These are phyloP conservation scores for Globisporangium orthogonon DNA, from an alignment of 352 stramenopile species.

Conservation along the genomic window DNA sequence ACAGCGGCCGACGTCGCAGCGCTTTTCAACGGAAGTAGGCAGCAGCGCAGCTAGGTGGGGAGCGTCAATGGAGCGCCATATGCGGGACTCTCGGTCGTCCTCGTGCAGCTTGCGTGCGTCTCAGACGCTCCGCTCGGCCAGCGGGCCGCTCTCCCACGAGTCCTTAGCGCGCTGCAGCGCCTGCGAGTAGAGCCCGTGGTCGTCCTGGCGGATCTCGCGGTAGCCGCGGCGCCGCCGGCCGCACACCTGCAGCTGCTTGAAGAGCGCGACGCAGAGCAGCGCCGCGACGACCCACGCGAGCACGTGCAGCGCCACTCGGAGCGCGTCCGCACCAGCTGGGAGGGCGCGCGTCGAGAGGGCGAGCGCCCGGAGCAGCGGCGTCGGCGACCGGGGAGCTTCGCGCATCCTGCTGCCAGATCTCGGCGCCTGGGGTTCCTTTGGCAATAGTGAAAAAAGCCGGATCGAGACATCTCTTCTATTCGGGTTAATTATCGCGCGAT, in stretches of 20 bases:
- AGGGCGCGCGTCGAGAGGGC: conserved; percentile 1
- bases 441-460: not conserved
- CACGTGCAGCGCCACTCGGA: conserved; percentile 29
- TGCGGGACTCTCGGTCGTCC: not conserved
- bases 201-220: conserved; percentile 42
- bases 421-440: not conserved
- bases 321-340: conserved; percentile 6
- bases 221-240: conserved; percentile 45
- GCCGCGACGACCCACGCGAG: conserved; percentile 36
- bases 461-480: not conserved
- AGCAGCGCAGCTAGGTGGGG: not conserved
- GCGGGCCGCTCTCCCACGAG: conserved; percentile 49
- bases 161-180: conserved; percentile 55
- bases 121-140: conserved; percentile 2
- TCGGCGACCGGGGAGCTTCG: not conserved
- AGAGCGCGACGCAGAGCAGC: conserved; percentile 38
- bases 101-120: not conserved
- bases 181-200: conserved; percentile 54
- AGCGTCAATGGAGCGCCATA: no score
- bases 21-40: conserved; percentile 22
- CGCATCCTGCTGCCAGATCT: not conserved
- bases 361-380: conserved; percentile 5
- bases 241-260: conserved; percentile 31
- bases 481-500: not conserved
- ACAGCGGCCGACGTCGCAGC: conserved; percentile 49